Percentiles rank a stretch among this genome's conserved stretches.
Conservation (phyloP, 305 asterid species). For the Fraxinus albicans region DNA sequence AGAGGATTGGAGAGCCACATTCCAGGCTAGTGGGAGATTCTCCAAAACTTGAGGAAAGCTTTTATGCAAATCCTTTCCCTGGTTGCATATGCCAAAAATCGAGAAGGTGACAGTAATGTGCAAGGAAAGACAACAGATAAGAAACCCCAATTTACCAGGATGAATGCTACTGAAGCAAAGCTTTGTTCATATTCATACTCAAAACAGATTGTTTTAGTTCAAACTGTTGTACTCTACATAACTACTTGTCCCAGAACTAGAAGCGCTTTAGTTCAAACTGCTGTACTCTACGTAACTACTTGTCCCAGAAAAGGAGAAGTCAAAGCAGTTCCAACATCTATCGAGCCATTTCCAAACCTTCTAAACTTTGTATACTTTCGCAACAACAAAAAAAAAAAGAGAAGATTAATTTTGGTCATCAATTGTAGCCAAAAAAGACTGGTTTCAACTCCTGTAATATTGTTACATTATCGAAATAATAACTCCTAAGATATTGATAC, state of each 20-base stretch:
- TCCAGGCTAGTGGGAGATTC: constrained; percentile 52
- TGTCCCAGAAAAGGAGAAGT: not conserved
- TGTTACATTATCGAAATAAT: not conserved
- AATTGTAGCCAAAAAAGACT: not conserved
- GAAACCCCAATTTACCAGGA: not conserved
- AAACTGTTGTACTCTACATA: not conserved
- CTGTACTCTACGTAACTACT: too few species aligned
- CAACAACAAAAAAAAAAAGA: not conserved
- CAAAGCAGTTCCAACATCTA: not conserved
- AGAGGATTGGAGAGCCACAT: constrained; percentile 68
- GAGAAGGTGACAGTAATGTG: not conserved
- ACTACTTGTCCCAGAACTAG: not conserved
- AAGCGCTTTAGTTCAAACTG: too few species aligned
- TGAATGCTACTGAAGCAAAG: not conserved
- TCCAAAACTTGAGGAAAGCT: constrained; percentile 84
- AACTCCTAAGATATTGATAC: not conserved
- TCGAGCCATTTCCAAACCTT: not conserved
- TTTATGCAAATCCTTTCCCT: constrained; percentile 88
- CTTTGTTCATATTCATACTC: not conserved
- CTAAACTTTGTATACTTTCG: not conserved
- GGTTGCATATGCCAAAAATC: constrained; percentile 70
- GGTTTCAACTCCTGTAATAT: not conserved
- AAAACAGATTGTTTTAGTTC: not conserved
- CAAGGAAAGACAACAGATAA: not conserved
- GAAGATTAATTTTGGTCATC: not conserved